phyloP scores from a whole-genome alignment of 306 rosid species.

The Glycine soja region DNA sequence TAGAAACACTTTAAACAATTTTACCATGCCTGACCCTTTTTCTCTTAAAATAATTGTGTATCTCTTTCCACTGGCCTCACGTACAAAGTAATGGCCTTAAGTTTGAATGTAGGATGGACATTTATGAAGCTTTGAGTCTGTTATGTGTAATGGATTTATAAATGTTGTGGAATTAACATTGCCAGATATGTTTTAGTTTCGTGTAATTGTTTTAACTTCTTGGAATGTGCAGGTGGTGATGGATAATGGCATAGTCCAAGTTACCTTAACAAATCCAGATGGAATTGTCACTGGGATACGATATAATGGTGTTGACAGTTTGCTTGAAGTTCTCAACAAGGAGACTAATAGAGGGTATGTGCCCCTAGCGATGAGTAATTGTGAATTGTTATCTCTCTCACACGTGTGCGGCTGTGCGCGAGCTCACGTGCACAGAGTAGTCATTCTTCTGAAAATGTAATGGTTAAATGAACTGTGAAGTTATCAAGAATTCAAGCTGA shows the following conservation, averaged over 20 bases:
- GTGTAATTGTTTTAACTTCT: constrained; percentile 24
- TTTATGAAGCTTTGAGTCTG: neutral
- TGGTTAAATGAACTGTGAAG: neutral
- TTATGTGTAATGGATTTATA: neutral
- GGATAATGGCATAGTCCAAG: constrained; percentile 93
- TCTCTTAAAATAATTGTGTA: neutral
- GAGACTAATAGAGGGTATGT: constrained; percentile 87
- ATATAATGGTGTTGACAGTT: constrained; percentile 78
- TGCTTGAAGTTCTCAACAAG: constrained; percentile 86
- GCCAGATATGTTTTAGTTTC: constrained; percentile 16
- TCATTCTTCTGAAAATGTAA: constrained; percentile 16
- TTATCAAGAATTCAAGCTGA: constrained; percentile 19
- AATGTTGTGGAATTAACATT: neutral
- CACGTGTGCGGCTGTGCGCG: neutral
- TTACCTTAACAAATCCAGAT: constrained; percentile 82
- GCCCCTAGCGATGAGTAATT: neutral
- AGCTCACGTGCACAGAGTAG: neutral
- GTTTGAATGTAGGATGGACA: neutral
- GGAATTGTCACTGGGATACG: constrained; percentile 87
- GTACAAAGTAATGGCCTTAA: too few relatives aligned
- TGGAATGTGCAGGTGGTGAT: constrained; percentile 77
- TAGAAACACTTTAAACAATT: too few relatives aligned
- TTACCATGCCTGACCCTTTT: too few relatives aligned
- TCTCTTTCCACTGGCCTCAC: too few relatives aligned
- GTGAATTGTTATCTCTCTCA: constrained; percentile 14